These are phyloP conservation scores for Alternaria solani DNA, from an alignment of 2,329 filamentous ascomycete species.

Conservation along the genomic window DNA sequence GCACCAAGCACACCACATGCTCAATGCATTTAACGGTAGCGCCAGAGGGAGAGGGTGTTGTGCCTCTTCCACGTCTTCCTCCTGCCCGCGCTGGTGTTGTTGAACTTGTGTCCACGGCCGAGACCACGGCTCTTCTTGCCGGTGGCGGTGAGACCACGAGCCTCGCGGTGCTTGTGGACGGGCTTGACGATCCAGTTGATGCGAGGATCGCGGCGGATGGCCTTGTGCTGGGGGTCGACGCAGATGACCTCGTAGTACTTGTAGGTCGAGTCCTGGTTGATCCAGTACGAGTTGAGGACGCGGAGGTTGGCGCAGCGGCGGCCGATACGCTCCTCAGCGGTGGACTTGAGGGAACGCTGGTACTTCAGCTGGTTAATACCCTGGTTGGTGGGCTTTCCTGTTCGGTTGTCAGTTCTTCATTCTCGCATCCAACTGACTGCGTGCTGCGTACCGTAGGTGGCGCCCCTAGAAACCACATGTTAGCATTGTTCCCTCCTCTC, in stretches of 20 bases:
- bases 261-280: slow-evolving; percentile 99
- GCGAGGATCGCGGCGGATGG: slow-evolving; percentile 97
- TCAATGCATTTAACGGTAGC: slow-evolving; percentile 78
- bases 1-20: slow-evolving; percentile 38
- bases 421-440: slow-evolving; percentile 6
- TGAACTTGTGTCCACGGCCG: slow-evolving; percentile 99
- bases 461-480: slow-evolving; percentile 67
- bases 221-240: slow-evolving; percentile 99
- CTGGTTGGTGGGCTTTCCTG: slow-evolving; percentile 99
- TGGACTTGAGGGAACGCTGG: slow-evolving; percentile 97
- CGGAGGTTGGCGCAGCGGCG: slow-evolving; percentile 98
- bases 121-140: slow-evolving; percentile 99
- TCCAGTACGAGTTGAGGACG: slow-evolving; percentile 99
- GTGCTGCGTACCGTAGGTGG: slow-evolving; percentile 85
- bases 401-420: slow-evolving; percentile 38
- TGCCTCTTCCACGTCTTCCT: slow-evolving; percentile 99
- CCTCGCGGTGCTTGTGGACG: slow-evolving; percentile 99
- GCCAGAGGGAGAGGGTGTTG: slow-evolving; percentile 99
- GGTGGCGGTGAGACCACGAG: slow-evolving; percentile 94
- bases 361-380: slow-evolving; percentile 99
- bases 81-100: slow-evolving; percentile 95
- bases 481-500: slow-evolving; percentile 29
- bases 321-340: slow-evolving; percentile 99
- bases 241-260: slow-evolving; percentile 99
- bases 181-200: slow-evolving; percentile 99